Base-by-base conservation (phyloP, 352 stramenopile genomes). In the Stephanocyclus meneghinianus region DNA sequence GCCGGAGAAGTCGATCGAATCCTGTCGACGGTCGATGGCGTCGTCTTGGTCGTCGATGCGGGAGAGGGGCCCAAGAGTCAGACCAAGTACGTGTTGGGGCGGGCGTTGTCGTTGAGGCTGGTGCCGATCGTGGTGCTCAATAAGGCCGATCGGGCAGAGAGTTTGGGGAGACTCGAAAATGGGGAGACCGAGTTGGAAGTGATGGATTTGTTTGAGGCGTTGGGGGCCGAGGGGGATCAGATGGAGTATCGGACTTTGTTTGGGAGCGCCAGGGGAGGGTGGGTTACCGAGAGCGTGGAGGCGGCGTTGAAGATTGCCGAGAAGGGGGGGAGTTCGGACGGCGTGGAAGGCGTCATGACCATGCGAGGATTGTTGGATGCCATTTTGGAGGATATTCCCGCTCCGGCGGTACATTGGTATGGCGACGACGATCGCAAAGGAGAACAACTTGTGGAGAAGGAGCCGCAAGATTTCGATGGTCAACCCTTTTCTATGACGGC, bases 81-180 rank as follows among this genome's bases (percentile, higher is more conserved):
- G 79, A 99, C 97, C 63, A 99, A 99, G 84, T 99, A 99, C 79
- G 97, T 99, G 47, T 86, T 99, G n/a, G 96, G 90, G 42, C 97
- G 98, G 81, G 97, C 97, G 44, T 88, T 99, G 21, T 93, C 95
- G 61, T 85, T 93, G 18, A 95, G 95, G 32, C 82, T 98, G 2
- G 96, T 96, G 81, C 96, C 96, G 15, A 94, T 98, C 21, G 95
- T 99, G 16, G 95, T 99, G 18, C 91, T 99, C 63, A 99, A 99
- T 89, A 98, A 99, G 91, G 95, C 98, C 40, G 97, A 99, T 85
- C 92, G 96, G 29, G 83, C 95, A 35, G 97, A 96, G 35, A 95
- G 92, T 29, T 90, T 96, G 18, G 85, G 70, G 44, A 29, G 80
- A 44, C 67, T 93, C 3, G 87, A 91, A 71, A 74, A 94, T 35